Conservation (phyloP, 805 yeast species). For the Pichia rugopelliculosa region DNA sequence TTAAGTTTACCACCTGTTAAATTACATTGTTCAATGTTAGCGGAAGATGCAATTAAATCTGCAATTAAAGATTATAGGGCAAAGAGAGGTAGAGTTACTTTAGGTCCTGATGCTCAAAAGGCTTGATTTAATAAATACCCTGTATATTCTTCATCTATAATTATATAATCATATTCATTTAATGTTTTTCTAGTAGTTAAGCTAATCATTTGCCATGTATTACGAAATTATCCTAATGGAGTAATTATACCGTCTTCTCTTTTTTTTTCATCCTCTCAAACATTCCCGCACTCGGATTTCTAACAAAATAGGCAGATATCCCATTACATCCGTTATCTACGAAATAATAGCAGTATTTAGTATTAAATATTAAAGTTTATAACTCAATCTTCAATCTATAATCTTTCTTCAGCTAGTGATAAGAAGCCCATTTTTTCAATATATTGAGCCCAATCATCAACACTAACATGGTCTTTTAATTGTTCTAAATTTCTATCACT, state of each 20-base stretch:
- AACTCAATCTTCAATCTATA: too few species aligned
- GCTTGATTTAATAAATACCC: background rate
- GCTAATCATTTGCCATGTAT: too few species aligned
- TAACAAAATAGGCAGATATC: too few species aligned
- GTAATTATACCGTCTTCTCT: background rate
- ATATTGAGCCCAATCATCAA: slow-evolving; percentile 40
- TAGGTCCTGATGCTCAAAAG: slow-evolving; percentile 48
- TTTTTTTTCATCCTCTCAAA: background rate
- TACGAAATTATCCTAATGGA: background rate
- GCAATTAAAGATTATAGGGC: slow-evolving; percentile 92
- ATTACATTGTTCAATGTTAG: slow-evolving; percentile 96
- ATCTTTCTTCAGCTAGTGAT: slow-evolving; percentile 35
- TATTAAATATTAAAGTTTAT: too few species aligned
- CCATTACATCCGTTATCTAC: too few species aligned
- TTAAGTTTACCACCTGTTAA: slow-evolving; percentile 94
- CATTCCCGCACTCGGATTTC: slow-evolving; percentile 2
- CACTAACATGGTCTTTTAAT: slow-evolving; percentile 24
- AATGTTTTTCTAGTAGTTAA: background rate
- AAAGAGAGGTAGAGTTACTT: slow-evolving; percentile 62
- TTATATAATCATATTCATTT: background rate
- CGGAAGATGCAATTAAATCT: slow-evolving; percentile 96
- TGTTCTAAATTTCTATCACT: slow-evolving; percentile 41
- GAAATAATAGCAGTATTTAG: too few species aligned
- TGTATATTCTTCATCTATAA: background rate
- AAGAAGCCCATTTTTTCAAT: slow-evolving; percentile 47